Evolutionary conservation across 768 basidiomycete species (phyloP), one percentile per base, ranked within the genome.

Genomic region (Mrakia frigida): DNA sequence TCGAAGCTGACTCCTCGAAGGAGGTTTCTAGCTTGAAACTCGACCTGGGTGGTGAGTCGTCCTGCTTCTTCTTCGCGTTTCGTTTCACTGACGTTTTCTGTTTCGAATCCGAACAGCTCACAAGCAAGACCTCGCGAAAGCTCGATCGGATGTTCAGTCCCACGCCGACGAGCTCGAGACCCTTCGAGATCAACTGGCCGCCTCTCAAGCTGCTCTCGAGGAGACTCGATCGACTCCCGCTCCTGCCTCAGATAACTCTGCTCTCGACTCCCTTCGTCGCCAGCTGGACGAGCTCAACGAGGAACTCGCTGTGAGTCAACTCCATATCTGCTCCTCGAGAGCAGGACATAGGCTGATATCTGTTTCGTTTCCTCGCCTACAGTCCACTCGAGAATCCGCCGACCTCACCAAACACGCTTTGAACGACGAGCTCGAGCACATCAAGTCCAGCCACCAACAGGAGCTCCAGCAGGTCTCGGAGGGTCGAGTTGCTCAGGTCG

Each of bases 401-500:
- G 37, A 72, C 9, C 59, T 77, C 10, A 77, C 75, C 33, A 71
- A 77, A 59, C 41, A 43, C n/a, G 56, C 46, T 25, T 50, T 77
- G 23, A 25, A 61, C 70, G 61, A 73, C 33, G 69, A 77, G 61
- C 41, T 77, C 35, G 59, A 77, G 6, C 33, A 65, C 35, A 21
- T 65, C n/a, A n/a, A 53, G 46, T 25, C 43, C 18, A 67, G 28
- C 18, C 70, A 41, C 28, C 70, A 77, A 3, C 41, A 31, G 46
- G 75, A 77, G 60, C 60, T 77, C 14, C 35, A 67, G 59, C 70
- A 65, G 61, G 70, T 53, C 21, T 31, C 41, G 10, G 41, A 67
- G 33, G 75, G 69, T 16, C 59, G 75, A 16, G 63, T 77, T 4
- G 39, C 18, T 6, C 70, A 77, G 25, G 70, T 77, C 31, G 61